Evolutionary conservation across 2,329 filamentous ascomycete species (phyloP).

Genomic region (Xylaria polymorpha): DNA sequence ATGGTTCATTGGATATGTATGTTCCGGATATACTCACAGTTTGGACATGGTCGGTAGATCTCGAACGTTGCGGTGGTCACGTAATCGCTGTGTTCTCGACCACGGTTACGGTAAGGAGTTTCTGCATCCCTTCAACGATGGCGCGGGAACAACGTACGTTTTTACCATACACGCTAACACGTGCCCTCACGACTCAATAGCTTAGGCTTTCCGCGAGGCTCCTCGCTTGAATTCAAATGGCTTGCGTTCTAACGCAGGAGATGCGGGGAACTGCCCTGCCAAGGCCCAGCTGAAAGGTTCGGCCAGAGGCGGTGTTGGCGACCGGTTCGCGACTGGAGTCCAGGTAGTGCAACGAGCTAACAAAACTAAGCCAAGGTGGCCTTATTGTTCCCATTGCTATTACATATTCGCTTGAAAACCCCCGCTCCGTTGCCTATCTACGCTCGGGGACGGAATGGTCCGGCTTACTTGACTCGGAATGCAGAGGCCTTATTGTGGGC

Average conservation of each 20-base stretch:
- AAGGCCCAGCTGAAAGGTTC: constrained; percentile 28
- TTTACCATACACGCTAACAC: constrained; percentile 1
- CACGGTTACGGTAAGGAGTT: neutral
- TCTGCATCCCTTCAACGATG: neutral
- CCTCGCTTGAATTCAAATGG: neutral
- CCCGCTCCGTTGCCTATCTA: neutral
- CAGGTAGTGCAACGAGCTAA: neutral
- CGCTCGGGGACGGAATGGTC: constrained; percentile 4
- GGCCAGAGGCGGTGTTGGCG: constrained; percentile 26
- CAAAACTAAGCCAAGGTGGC: neutral
- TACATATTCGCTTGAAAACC: neutral
- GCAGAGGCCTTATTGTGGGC: neutral
- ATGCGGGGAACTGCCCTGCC: constrained; percentile 30
- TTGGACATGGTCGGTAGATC: constrained; percentile 23
- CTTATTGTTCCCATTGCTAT: neutral
- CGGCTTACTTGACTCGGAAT: constrained; percentile 17
- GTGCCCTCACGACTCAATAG: neutral
- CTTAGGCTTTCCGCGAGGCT: constrained; percentile 22
- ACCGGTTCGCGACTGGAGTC: neutral
- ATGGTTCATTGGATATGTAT: neutral
- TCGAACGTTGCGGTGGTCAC: neutral
- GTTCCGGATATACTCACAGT: constrained; percentile 17
- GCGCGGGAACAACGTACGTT: neutral
- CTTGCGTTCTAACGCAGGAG: neutral
- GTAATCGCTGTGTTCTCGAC: neutral